Conservation (phyloP, 176 grass and related monocot genomes). For the Secale cereale region DNA sequence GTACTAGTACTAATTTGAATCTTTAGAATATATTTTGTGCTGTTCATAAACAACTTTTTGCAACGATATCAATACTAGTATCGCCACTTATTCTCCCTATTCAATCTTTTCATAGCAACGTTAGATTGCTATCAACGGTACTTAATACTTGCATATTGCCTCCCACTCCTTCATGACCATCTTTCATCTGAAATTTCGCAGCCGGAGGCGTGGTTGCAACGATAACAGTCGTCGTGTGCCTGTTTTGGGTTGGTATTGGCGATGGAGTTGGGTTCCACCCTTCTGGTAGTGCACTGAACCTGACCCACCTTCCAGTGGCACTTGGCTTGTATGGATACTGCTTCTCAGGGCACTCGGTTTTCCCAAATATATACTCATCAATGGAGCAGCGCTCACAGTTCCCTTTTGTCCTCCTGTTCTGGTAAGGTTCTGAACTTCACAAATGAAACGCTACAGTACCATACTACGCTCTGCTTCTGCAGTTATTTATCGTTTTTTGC, state of each 20-base stretch:
- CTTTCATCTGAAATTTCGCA: slow-evolving; percentile 19
- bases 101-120: not conserved
- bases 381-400: slow-evolving; percentile 58
- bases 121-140: not conserved
- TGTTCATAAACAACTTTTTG: not conserved
- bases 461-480: not conserved
- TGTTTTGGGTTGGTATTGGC: slow-evolving; percentile 65
- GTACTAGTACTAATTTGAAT: not conserved
- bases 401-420: slow-evolving; percentile 50
- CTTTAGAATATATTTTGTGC: not conserved
- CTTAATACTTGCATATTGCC: not conserved
- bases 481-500: not conserved
- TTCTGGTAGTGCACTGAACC: slow-evolving; percentile 45
- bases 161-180: slow-evolving; percentile 11
- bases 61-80: not conserved
- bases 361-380: slow-evolving; percentile 83
- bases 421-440: slow-evolving; percentile 37
- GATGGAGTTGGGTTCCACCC: slow-evolving; percentile 59
- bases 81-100: not conserved
- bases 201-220: slow-evolving; percentile 66
- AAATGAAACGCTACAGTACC: not conserved
- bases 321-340: slow-evolving; percentile 78
- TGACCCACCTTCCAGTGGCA: slow-evolving; percentile 56
- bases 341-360: slow-evolving; percentile 79
- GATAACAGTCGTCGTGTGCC: slow-evolving; percentile 47